Base-by-base conservation (phyloP, 257 asterid species). In the Agastache rugosa region DNA sequence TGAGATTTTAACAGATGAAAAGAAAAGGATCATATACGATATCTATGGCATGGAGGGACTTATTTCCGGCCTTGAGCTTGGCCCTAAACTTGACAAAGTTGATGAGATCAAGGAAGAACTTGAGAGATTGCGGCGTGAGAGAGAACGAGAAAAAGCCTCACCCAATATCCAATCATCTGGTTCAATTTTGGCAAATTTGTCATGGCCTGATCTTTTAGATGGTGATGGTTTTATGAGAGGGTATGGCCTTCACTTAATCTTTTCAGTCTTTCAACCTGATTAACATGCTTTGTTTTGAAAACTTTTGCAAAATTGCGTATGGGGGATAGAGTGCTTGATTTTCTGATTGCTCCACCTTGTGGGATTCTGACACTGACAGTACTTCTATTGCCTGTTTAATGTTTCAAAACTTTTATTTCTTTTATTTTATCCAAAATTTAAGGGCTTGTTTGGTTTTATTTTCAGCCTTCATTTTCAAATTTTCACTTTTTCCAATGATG, bases 31-130 rank as follows among this genome's bases (percentile, higher is more conserved):
- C 64, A 88, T 95, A 75, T 95, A 95, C 78, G 98, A 95, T 80
- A 85, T 95, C 53, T 95, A 95, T 78, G 99, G 99, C 35, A 92
- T 92, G 99, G 99, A 95, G 79, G 98, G 98, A 58, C 75, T 95
- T 48, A 87, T 81, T 55, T 89, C 99, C 69, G 98, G 98, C 72
- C 84, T 95, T 71, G 98, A 95, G 85, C 97, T 95, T 81, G 98
- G 99, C 63, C 87, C 92, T 19, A 85, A 83, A 70, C 85, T 95
- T 74, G 86, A 82, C 83, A 92, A 88, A 82, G 90, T 83, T 20
- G 93, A 92, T 69, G 96, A 95, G 83, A 88, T 95, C 72, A 95
- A 85, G 83, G 98, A 91, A 85, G 99, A 95, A 73, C 96, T 95
- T 37, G 98, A 95, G 85, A 86, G 92, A 77, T 78, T 95, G 74